Evolutionary conservation across 2,329 filamentous ascomycete genomes (phyloP), one percentile per base, ranked within the genome.

Genomic region (Geosmithia putterillii): DNA sequence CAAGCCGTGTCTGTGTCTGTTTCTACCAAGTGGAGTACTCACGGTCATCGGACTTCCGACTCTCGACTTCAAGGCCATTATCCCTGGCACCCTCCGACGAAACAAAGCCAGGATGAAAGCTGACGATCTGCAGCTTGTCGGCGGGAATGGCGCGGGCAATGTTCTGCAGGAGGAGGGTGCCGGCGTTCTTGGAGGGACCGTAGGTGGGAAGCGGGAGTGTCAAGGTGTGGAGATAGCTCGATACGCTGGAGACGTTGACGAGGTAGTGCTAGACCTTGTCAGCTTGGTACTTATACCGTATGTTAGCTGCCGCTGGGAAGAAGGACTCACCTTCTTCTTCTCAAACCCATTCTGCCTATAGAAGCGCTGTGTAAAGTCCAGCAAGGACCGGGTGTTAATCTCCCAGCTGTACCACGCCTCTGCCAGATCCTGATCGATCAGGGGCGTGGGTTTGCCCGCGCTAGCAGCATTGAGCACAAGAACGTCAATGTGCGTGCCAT

Each of bases 131-230:
- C 23, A 25, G 6, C 23, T 25, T 6, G 10, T 10, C 10, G 10
- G 23, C 23, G 6, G 28, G 28, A 12, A 32, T 14, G 28, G 28
- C 28, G 10, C 28, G 10, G 28, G 28, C 28, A 12, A 32, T 9
- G 28, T 32, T 9, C 51, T 69, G 64, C 32, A 69, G 46, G 7
- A 58, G 46, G 9, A 61, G 46, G 0, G 63, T 57, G 0, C 56
- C 55, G 0, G 63, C 50, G 17, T 56, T 57, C 53, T 70, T 70
- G 20, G 62, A 63, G 32, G 60, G 32, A 1, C 54, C 53, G 46
- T 69, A 68, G 0, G 47, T 47, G 2, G 56, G 53, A 4, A 47
- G 43, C 3, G 46, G 15, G 9, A 44, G 19, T 3, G 12, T 14
- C n/a, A 50, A 23, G n/a, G 36, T 42, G 8, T 49, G 50, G 28